These are phyloP conservation scores for Cylindrotheca fusiformis DNA, from an alignment of 108 stramenopile species.

Conservation along the genomic window DNA sequence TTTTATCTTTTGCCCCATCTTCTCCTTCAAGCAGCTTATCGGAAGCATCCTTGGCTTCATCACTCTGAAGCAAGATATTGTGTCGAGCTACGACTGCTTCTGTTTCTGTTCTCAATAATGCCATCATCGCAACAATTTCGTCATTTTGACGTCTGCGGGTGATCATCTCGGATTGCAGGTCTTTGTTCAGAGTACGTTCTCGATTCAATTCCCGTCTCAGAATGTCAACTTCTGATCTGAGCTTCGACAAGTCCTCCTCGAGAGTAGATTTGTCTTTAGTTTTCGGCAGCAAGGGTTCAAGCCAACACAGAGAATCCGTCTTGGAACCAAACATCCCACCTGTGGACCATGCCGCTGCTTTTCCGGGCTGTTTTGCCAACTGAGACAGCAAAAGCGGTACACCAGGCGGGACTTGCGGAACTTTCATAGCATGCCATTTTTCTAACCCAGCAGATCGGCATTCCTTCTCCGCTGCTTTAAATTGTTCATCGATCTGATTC, in stretches of 20 bases:
- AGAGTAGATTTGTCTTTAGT: slow-evolving; percentile 18
- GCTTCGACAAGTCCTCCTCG: slow-evolving; percentile 16
- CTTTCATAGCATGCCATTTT: slow-evolving; percentile 57
- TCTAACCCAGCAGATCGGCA: slow-evolving; percentile 17
- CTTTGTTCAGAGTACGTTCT: slow-evolving; percentile 52
- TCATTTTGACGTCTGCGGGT: slow-evolving; percentile 48
- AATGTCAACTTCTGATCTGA: slow-evolving; percentile 46
- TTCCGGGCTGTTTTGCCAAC: slow-evolving; percentile 58
- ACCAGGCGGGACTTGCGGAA: slow-evolving; percentile 74
- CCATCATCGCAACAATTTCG: slow-evolving; percentile 79
- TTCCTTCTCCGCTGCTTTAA: slow-evolving; percentile 37
- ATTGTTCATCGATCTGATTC: slow-evolving; percentile 48
- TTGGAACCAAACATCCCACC: slow-evolving; percentile 26
- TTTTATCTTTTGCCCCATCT: slow-evolving; percentile 9
- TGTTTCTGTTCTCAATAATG: slow-evolving; percentile 79
- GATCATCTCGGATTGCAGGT: slow-evolving; percentile 59
- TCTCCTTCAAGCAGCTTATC: slow-evolving; percentile 33
- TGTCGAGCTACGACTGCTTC: slow-evolving; percentile 84
- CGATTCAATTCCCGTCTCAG: slow-evolving; percentile 55
- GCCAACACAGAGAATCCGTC: slow-evolving; percentile 58
- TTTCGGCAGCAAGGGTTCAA: slow-evolving; percentile 47
- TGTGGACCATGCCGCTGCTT: slow-evolving; percentile 60
- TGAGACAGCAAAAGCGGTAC: slow-evolving; percentile 71
- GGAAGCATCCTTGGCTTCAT: slow-evolving; percentile 59
- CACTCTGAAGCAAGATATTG: slow-evolving; percentile 71